phyloP scores from a whole-genome alignment of 768 basidiomycete genomes.

The Leccinum pellstonianum region DNA sequence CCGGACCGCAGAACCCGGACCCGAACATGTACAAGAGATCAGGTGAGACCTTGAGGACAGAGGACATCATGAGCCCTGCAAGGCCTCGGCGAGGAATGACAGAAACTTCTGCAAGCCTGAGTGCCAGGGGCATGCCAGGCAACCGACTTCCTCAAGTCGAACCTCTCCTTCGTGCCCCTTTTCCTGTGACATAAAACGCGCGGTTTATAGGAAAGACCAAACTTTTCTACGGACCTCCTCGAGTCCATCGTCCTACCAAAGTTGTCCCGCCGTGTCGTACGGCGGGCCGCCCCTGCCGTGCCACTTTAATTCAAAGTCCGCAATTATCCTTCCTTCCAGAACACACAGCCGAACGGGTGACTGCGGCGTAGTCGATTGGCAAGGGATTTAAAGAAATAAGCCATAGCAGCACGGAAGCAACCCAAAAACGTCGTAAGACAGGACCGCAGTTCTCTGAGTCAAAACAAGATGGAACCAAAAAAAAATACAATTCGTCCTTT shows the following conservation, averaged over 20 bases:
- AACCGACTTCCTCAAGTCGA: no score
- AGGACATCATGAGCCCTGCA: not conserved
- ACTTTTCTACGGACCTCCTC: no score
- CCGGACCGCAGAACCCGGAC: no score
- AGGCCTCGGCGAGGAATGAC: no score
- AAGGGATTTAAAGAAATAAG: not conserved
- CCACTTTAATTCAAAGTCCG: not conserved
- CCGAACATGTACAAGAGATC: no score
- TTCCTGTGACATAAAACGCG: not conserved
- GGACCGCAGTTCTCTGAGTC: not conserved
- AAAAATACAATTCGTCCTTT: not conserved
- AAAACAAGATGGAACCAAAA: not conserved
- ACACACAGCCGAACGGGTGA: not conserved
- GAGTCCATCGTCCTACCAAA: no score
- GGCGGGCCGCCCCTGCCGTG: not conserved
- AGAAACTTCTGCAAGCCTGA: no score
- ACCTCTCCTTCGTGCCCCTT: not conserved
- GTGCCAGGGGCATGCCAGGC: no score
- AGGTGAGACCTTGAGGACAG: not conserved
- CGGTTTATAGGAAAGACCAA: not conserved
- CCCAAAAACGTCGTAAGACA: not conserved
- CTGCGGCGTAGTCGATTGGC: not conserved
- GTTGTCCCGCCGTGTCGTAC: no score
- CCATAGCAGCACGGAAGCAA: not conserved
- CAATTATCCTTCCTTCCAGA: not conserved